These are phyloP conservation scores for Aphanomyces invadans DNA, from an alignment of 352 stramenopile species.

Conservation along the genomic window DNA sequence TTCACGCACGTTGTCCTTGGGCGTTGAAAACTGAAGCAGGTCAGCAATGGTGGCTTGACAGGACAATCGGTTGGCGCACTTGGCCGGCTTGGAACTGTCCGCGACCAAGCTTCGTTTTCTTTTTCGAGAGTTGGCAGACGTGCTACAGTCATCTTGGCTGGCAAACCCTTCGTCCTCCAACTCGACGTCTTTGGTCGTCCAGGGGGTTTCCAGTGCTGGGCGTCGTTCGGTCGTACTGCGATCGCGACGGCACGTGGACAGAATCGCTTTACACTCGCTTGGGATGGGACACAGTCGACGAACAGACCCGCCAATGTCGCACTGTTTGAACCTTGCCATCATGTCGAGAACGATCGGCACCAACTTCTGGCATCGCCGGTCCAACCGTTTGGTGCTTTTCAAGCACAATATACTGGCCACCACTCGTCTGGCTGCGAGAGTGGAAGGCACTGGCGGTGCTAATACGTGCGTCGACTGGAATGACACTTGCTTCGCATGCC, in stretches of 20 bases:
- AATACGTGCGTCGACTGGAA: constrained; percentile 37
- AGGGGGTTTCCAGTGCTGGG: background rate
- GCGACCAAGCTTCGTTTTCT: background rate
- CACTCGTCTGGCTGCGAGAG: constrained; percentile 35
- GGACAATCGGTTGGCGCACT: constrained; percentile 35
- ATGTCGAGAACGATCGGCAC: constrained; percentile 50
- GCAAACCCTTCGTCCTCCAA: constrained; percentile 3
- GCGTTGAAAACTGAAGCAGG: constrained; percentile 34
- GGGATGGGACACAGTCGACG: background rate
- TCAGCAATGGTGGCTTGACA: constrained; percentile 38
- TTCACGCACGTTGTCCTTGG: constrained; percentile 39
- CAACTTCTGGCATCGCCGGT: constrained; percentile 50
- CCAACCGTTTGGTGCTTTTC: constrained; percentile 33
- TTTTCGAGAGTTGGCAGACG: background rate
- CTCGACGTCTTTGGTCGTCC: background rate
- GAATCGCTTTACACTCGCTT: constrained; percentile 29
- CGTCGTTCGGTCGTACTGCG: background rate
- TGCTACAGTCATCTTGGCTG: constrained; percentile 43
- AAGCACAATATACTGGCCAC: constrained; percentile 42
- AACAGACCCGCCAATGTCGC: constrained; percentile 21
- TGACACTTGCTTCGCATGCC: constrained; percentile 45
- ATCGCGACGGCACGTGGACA: constrained; percentile 23
- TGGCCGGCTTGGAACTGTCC: constrained; percentile 37
- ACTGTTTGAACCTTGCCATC: constrained; percentile 34
- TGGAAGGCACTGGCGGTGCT: constrained; percentile 25